These are phyloP conservation scores for Sphagnum magellanicum DNA, from an alignment of 228 moss, liverwort and hornwort species.

Conservation along the genomic window DNA sequence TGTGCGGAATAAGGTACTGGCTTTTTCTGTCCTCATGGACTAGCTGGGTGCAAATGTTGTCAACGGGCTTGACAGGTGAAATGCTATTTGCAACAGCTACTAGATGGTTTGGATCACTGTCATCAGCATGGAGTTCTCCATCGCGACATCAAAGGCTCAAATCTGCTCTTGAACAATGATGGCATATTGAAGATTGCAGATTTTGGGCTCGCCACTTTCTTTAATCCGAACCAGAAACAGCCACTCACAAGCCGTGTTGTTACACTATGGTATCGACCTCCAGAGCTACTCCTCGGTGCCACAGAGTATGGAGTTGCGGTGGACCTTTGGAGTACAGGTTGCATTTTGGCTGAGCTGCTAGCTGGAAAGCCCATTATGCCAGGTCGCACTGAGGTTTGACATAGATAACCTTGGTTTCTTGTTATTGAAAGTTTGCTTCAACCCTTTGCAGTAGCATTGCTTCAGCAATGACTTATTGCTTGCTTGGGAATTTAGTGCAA, in stretches of 20 bases:
- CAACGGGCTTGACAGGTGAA: conserved; percentile 33
- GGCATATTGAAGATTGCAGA: conserved; percentile 64
- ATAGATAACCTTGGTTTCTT: not conserved
- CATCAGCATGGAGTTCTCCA: conserved; percentile 65
- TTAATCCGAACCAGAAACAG: conserved; percentile 64
- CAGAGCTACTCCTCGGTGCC: conserved; percentile 57
- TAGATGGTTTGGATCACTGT: conserved; percentile 62
- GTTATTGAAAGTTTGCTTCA: too few species aligned
- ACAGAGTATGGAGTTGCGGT: conserved; percentile 66
- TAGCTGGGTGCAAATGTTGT: too few species aligned
- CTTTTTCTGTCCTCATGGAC: too few species aligned
- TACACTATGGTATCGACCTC: conserved; percentile 64
- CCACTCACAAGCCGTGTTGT: conserved; percentile 67
- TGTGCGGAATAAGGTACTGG: too few species aligned
- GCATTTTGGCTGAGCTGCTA: conserved; percentile 58
- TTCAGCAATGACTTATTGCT: too few species aligned
- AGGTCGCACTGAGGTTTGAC: conserved; percentile 57
- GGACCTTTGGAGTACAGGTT: conserved; percentile 65
- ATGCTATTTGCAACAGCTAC: conserved; percentile 63
- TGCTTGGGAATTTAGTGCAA: too few species aligned
- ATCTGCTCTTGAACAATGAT: conserved; percentile 55
- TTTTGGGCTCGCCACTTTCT: conserved; percentile 64
- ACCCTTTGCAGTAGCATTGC: too few species aligned
- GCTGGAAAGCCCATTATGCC: conserved; percentile 70
- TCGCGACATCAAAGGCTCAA: conserved; percentile 65